A percentile compares a stretch with the other conserved stretches of the same genome.
Conservation (phyloP, 2,329 filamentous ascomycete species). For the Neonectria sp. region DNA sequence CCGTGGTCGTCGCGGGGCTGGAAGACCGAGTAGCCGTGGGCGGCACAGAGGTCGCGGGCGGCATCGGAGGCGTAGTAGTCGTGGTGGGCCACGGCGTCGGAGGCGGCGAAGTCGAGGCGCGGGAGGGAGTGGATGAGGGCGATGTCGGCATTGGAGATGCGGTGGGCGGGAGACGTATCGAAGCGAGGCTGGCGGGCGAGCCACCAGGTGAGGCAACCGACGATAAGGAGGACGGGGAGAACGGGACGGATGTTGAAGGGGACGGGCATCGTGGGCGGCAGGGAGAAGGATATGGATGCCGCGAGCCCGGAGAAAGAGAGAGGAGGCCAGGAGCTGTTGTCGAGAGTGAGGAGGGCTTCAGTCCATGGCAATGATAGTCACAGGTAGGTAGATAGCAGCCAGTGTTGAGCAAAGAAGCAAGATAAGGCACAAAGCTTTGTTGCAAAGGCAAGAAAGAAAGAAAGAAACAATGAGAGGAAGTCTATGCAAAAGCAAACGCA, state of each 20-base stretch:
- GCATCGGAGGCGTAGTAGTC: constrained; percentile 50
- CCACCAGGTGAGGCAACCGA: constrained; percentile 31
- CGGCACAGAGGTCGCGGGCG: constrained; percentile 49
- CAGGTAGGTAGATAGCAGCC: not conserved
- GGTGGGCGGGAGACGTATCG: constrained; percentile 30
- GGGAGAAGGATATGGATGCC: not conserved
- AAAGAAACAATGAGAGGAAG: not conserved
- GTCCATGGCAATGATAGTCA: not conserved
- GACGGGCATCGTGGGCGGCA: constrained; percentile 26
- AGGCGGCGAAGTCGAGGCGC: constrained; percentile 43
- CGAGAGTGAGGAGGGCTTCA: not conserved
- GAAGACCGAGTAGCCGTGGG: constrained; percentile 53
- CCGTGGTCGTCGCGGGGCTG: constrained; percentile 38
- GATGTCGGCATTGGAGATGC: constrained; percentile 44
- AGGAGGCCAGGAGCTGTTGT: not conserved
- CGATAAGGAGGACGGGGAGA: constrained; percentile 24
- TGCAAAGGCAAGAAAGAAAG: not conserved
- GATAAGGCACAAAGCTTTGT: not conserved
- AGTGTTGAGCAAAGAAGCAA: not conserved
- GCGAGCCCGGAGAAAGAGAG: constrained; percentile 6
- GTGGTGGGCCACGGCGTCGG: constrained; percentile 27
- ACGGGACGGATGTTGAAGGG: constrained; percentile 24
- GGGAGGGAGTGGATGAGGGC: constrained; percentile 40
- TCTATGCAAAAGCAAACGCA: not conserved
- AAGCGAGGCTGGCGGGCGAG: constrained; percentile 39